Base-by-base conservation (phyloP, 1,284 basidiomycete genomes). In the Naganishia cerealis region DNA sequence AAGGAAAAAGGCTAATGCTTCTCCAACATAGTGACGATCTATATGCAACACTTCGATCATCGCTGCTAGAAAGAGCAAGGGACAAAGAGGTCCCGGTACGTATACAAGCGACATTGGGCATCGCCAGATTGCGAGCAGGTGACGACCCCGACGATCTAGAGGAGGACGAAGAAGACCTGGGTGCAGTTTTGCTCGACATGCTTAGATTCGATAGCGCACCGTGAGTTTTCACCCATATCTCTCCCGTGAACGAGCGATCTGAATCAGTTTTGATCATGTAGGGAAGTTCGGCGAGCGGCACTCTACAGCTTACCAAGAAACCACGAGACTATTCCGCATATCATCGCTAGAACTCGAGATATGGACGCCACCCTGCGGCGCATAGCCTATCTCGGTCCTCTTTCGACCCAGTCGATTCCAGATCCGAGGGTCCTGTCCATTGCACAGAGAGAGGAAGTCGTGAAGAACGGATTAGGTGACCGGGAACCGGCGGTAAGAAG, bases 71-170 rank as follows among this genome's bases (percentile, higher is more conserved):
- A 3, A 86, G 95, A 29, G 81, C 90, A 15, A 84, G 85, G 18
- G 95, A 98, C 83, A 97, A 93, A 79, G 95, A 98, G 75, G 79
- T 88, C 0, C 76, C 85, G 6, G 88, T 97, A 7, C 87, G 95
- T 24, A 87, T 90, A 0, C 92, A 95, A 75, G 91, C 94, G 1
- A 87, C 90, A 10, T 84, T 91, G 15, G 92, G 91, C 0, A 85
- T 99, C 3, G 88, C 91, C 1, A 94, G 92, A 74, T 85, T 98
- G 9, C 87, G 89, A 67, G 87, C 87, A 8, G 87, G 87, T 16
- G 91, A 94, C 75, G 88, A 90, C 67, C 83, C 86, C 1, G 85
- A 86, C 18, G 88, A 91, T 38, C 75, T 87, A 0, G 80, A 82
- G 42, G 88, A 86, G 29, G 87, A 90, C 68, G 84, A 85, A 53